Evolutionary conservation across 257 asterid genomes (phyloP).

Genomic region (Lantana camara): DNA sequence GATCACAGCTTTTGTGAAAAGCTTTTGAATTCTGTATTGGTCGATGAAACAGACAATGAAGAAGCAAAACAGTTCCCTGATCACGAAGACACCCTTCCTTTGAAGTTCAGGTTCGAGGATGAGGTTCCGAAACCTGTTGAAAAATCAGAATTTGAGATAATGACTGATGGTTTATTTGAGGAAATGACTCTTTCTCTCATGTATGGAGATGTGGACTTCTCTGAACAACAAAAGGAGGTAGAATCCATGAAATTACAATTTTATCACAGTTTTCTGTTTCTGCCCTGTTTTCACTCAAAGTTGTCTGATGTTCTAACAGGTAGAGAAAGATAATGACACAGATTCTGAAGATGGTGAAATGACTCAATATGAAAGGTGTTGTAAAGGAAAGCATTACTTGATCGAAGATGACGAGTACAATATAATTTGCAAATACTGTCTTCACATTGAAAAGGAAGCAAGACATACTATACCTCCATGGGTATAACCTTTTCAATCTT

Average conservation of each 20-base stretch:
- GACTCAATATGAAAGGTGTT: not conserved
- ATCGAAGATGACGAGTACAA: conserved; percentile 20
- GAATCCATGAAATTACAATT: not conserved
- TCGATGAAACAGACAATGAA: not conserved
- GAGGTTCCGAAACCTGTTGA: conserved; percentile 25
- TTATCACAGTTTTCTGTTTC: not conserved
- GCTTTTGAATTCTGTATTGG: conserved; percentile 7
- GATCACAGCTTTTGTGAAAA: not conserved
- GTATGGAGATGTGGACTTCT: not conserved
- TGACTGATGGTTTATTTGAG: conserved; percentile 23
- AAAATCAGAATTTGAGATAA: conserved; percentile 22
- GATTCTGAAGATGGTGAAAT: not conserved
- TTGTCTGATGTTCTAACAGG: conserved; percentile 7
- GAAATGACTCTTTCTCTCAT: conserved; percentile 6
- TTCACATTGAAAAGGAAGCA: conserved; percentile 16
- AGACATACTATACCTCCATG: conserved; percentile 27
- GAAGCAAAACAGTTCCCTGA: not conserved
- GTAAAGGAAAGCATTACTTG: conserved; percentile 29
- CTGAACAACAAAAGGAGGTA: not conserved
- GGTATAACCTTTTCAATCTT: conserved; percentile 16
- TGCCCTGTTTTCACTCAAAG: not conserved
- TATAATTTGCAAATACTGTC: conserved; percentile 18
- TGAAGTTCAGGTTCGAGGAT: conserved; percentile 36
- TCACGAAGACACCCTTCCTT: conserved; percentile 10
- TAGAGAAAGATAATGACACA: not conserved